A percentile compares a stretch with the other conserved stretches of the same genome.
These are phyloP conservation scores for Aspergillus avenaceus DNA, from an alignment of 495 filamentous ascomycete genomes.

Conservation along the genomic window DNA sequence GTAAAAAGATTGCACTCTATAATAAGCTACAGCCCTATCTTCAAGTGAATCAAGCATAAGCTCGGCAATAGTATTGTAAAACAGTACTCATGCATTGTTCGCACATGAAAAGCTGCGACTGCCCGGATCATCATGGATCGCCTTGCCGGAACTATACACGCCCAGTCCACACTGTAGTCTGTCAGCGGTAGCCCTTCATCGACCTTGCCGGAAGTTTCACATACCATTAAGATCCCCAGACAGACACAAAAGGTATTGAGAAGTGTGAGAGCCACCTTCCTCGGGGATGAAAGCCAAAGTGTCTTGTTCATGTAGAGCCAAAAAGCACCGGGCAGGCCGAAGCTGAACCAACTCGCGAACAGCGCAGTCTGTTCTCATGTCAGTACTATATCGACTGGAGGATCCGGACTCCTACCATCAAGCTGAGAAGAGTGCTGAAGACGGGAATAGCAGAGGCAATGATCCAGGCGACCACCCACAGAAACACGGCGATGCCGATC, in stretches of 20 bases:
- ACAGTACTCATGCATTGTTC: background rate
- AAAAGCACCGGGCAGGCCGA: slow-evolving; percentile 28
- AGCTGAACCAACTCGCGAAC: slow-evolving; percentile 34
- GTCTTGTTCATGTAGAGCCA: slow-evolving; percentile 35
- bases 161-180: background rate
- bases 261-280: slow-evolving; percentile 24
- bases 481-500: slow-evolving; percentile 44
- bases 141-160: background rate
- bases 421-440: slow-evolving; percentile 55
- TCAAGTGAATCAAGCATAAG: too few species aligned
- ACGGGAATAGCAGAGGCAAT: slow-evolving; percentile 63
- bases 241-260: slow-evolving; percentile 20
- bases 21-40: too few species aligned
- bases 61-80: too few species aligned
- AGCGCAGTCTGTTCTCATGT: slow-evolving; percentile 11
- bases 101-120: background rate
- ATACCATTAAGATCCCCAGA: slow-evolving; percentile 26
- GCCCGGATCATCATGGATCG: background rate
- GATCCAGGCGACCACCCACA: slow-evolving; percentile 61
- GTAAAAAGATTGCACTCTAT: too few species aligned
- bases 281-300: slow-evolving; percentile 11
- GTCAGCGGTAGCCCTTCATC: background rate
- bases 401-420: slow-evolving; percentile 20
- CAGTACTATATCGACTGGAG: background rate
- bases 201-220: background rate